Base-by-base conservation (phyloP, 2,329 filamentous ascomycete genomes). In the Trichoderma sp. region DNA sequence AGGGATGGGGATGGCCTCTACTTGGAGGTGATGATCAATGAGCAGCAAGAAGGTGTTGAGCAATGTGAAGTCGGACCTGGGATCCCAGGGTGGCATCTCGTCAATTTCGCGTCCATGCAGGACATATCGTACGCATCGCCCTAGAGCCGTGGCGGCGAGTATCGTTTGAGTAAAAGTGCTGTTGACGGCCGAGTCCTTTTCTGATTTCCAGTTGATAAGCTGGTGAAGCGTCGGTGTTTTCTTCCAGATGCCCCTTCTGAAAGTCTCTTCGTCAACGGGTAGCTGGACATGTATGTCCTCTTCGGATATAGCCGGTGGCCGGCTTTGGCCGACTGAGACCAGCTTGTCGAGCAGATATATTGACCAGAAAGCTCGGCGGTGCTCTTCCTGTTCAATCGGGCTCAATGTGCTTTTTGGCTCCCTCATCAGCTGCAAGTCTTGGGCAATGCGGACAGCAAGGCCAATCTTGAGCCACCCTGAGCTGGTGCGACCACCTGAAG, bases 121-220 rank as follows among this genome's bases (percentile, higher is more conserved):
- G 50, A 65, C 63, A 35, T 65, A 65, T n/a, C 63, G 63, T 27
- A 56, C 52, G 39, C 63, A 65, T 45, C 63, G 52, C 5, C 63
- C 63, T 12, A 65, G 29, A 15, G 63, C 63, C 7, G 63, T 65
- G 10, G 63, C 63, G 15, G 63, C 63, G 15, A 65, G 63, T 25
- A 65, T 65, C 35, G 63, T 65, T 35, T 65, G 63, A n/a, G 63
- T 65, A 27, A 65, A 65, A 15, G 63, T 65, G 29, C 63, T 42
- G 27, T 65, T 65, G 27, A 65, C 63, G 1, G 42, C 42, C 3
- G 52, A 13, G n/a, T 65, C 63, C 5, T 25, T 17, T 29, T 65
- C 63, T 8, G 63, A 65, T n/a, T 65, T 65, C 63, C 63, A 65
- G 63, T 65, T 65, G 63, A 65, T 65, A 9, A 65, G 63, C 37